Base-by-base conservation (phyloP, 371 early-diverging fungal species). In the Syncephalastrum contaminatum region DNA sequence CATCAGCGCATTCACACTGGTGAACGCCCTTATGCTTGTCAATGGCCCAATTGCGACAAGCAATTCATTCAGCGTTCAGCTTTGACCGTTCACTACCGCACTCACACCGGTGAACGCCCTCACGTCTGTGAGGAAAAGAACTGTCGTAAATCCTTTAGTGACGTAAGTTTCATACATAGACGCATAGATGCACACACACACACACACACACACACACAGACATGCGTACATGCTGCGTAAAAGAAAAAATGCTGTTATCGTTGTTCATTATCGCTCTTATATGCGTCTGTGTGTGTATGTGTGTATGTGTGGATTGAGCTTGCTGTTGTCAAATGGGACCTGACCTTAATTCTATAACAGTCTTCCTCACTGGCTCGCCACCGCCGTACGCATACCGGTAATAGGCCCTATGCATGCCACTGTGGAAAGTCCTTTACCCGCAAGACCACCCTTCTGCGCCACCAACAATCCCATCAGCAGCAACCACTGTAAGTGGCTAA, bases 31-130 rank as follows among this genome's bases (percentile, higher is more conserved):
- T 62, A 51, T 43, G 52, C 27, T 21, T 62, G 62, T 39, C 49
- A 53, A 14, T 62, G 83, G 71, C 64, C 72, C 15, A 77, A 45
- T 14, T 62, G 62, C 41, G 42, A 21, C 19, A 56, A 56, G 21
- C 83, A 83, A 43, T 91, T 91, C 53, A 86, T 91, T 65, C 91
- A 90, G 68, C 75, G 88, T 19, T 89, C 90, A 5, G 91, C 91
- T 15, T 72, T 91, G 60, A 89, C 87, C 2, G 90, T 90, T 41
- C 92, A 91, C 61, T 73, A 81, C 51, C 81, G 91, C 54, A 89
- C 89, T 3, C 91, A 91, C 63, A 84, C 91, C 7, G 91, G 91
- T 16, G 92, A 90, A 60, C 75, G 86, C 44, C 91, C 91, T 18
- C 91, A 91, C 63, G 66, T 80, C 25, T 91, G 91, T 56, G 82